phyloP scores from a whole-genome alignment of 306 rosid genomes.

The Gastrolobium villosum region DNA sequence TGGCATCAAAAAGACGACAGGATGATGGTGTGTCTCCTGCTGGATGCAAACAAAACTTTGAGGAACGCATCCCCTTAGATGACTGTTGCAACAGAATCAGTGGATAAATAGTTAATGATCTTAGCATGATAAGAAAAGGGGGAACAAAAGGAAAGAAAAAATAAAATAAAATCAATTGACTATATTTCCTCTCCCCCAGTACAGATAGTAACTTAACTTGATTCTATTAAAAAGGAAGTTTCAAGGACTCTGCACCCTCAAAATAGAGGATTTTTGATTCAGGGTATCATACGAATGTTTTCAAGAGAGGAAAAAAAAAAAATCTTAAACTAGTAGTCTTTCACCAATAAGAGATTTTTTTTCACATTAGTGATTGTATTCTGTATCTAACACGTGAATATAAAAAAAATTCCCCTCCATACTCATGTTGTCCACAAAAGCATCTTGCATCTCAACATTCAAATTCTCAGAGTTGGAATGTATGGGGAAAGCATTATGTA shows the following conservation, averaged over 20 bases:
- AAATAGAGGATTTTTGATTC: constrained; percentile 28
- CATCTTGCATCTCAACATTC: constrained; percentile 36
- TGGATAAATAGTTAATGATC: constrained; percentile 46
- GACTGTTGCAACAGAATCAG: constrained; percentile 68
- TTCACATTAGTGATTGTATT: constrained; percentile 17
- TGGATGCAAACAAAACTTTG: constrained; percentile 96
- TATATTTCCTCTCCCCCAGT: constrained; percentile 4
- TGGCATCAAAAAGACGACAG: constrained; percentile 97
- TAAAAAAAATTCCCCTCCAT: background rate
- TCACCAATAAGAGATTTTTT: constrained; percentile 29
- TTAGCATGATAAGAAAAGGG: constrained; percentile 26
- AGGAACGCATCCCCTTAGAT: constrained; percentile 84
- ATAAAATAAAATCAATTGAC: constrained; percentile 8
- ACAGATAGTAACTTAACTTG: constrained; percentile 13
- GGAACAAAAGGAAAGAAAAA: background rate
- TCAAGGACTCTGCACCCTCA: constrained; percentile 36
- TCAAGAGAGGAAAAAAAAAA: constrained; percentile 8
- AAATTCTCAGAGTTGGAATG: constrained; percentile 4
- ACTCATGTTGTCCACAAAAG: constrained; percentile 21
- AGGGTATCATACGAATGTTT: constrained; percentile 26
- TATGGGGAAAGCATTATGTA: constrained; percentile 25
- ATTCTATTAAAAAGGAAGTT: constrained; percentile 32
- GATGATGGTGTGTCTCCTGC: constrained; percentile 99
- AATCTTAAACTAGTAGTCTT: constrained; percentile 14
- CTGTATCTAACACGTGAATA: background rate